A percentile compares a stretch with the other conserved stretches of the same genome.
Evolutionary conservation across 345 rosid genomes (phyloP).

Genomic region (Capsella bursapastoris): DNA sequence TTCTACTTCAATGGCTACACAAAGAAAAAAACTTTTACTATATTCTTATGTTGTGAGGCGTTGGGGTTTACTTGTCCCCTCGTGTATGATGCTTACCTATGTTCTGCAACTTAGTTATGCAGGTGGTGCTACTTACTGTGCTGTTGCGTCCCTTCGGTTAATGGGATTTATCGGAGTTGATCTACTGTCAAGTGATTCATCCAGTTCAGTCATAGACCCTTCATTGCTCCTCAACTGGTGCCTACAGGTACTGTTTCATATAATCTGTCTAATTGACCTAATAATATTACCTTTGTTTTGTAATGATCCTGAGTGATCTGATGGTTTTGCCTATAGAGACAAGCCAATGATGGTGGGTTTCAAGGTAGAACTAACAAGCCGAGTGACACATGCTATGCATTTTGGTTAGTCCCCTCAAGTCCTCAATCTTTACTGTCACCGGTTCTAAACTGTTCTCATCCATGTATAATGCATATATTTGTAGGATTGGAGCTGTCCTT

Average conservation of each 20-base stretch:
- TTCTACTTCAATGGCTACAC: neutral
- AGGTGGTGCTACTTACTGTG: slow-evolving; percentile 97
- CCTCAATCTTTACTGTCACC: neutral
- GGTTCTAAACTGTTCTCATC: neutral
- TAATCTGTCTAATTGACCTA: neutral
- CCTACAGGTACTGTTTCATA: slow-evolving; percentile 57
- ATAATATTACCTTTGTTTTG: neutral
- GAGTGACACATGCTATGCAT: slow-evolving; percentile 97
- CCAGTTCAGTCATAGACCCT: slow-evolving; percentile 55
- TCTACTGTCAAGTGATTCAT: slow-evolving; percentile 50
- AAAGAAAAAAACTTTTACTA: neutral
- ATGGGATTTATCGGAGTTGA: slow-evolving; percentile 84
- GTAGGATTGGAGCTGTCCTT: slow-evolving; percentile 82
- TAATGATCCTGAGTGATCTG: slow-evolving; percentile 6
- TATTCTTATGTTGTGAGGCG: neutral
- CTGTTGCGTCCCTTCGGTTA: slow-evolving; percentile 80
- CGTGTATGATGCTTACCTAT: slow-evolving; percentile 46
- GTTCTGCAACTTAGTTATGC: slow-evolving; percentile 58
- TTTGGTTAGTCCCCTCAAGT: slow-evolving; percentile 62
- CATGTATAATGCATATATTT: slow-evolving; percentile 19
- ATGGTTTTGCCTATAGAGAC: slow-evolving; percentile 59
- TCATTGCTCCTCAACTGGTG: slow-evolving; percentile 73
- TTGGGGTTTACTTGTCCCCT: neutral
- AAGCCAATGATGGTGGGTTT: slow-evolving; percentile 83
- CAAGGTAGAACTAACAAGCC: slow-evolving; percentile 89